Base-by-base conservation (phyloP, 23 red algal species). In the Chondrus crispus region DNA sequence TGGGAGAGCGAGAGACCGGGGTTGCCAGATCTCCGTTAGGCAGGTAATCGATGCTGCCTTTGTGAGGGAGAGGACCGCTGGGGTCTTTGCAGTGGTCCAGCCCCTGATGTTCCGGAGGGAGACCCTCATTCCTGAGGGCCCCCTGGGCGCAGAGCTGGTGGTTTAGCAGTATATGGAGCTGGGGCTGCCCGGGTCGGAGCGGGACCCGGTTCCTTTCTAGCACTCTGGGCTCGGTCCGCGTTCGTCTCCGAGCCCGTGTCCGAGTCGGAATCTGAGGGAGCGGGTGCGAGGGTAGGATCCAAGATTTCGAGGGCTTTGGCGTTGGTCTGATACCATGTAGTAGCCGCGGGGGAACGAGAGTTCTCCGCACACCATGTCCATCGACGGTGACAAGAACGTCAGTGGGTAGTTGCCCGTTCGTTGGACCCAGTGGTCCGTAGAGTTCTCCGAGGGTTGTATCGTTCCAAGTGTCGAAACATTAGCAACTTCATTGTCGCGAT, bases 401-500 rank as follows among this genome's bases (percentile, higher is more conserved):
- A 37, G 11, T 77, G 13, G 1, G 38, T 20, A 24, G 7, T 10
- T 48, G 24, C 38, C 11, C 26, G 28, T 10, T 42, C 71, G n/a
- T 10, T 48, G 37, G 22, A 48, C 8, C 71, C 38, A 24, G 10
- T 38, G 43, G 5, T 6, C 26, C 26, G 18, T 9, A 10, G 11
- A 26, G 46, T 41, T 47, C 30, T 58, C 13, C 44, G 0, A 12
- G 78, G 46, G 78, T 62, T 57, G 48, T 33, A 57, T 24, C 57
- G 26, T 57, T 41, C 8, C n/a, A 82, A 2, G 78, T 82, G 44
- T 20, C 11, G 30, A 24, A 54, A 82, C n/a, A 41, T 24, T 20
- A 82, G 78, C 10, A 53, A 26, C 43, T 82, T 82, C 78, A 82
- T 82, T 41, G 13, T n/a, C 8, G 78, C 48, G 13, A 82, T 20